Base-by-base conservation (phyloP, 257 asterid species). In the Solanum virginianum region DNA sequence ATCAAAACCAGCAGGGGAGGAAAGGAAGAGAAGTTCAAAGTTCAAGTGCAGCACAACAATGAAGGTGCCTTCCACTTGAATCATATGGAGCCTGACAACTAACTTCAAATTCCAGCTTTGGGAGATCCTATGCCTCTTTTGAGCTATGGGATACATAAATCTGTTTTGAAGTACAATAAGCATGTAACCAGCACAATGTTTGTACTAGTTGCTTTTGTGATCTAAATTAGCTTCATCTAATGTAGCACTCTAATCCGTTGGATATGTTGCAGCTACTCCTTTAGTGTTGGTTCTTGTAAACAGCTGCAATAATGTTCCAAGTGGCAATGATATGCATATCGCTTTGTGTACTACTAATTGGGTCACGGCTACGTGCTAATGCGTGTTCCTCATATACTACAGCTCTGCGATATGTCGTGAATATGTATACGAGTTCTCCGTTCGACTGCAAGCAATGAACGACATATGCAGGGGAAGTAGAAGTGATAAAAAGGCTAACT, bases 1-100 rank as follows among this genome's bases (percentile, higher is more conserved):
- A 94, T 96, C 86, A 96, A 91, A 91, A 86, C 95, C 17, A 93
- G 86, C 84, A 91, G 99, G 86, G 98, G 98, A 81, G 95, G 59
- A 2, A 95, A 91, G 83, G 96, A 91, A 75, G 99, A 96, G 90
- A 93, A 91, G 85, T 91, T 91, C 89, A 94, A 90, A 93, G 98
- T 96, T 29, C 92, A 92, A 89, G 97, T 96, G 90, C 98, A 96
- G 82, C 90, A 85, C 89, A 88, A 85, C 16, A 51, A 18, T 22
- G 92, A 96, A 55, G 99, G 99, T 83, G 88, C 85, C 84, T 94
- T 96, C 93, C 89, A 81, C 71, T 85, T 96, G 95, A 91, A 91
- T 84, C 90, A 91, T 83, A 90, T 95, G 92, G 93, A 87, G 62
- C 84, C 85, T 51, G 84, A 89, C 83, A 86, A 87, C 87, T 89